Evolutionary conservation across 2,329 filamentous ascomycete genomes (phyloP), one percentile per base, ranked within the genome.

Genomic region (Pyricularia grisea): DNA sequence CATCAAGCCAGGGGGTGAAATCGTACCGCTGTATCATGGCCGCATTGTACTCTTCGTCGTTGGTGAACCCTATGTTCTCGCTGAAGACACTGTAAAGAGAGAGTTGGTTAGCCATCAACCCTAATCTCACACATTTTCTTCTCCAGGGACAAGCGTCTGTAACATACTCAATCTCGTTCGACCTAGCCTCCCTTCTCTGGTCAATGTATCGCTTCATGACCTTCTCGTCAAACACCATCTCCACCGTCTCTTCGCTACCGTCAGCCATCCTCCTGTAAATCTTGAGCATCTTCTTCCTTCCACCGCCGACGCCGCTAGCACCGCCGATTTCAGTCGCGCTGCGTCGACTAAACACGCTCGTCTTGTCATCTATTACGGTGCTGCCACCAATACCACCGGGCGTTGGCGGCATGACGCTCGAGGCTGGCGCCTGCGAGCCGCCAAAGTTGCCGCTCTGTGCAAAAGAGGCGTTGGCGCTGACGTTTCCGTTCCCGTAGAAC

Each of bases 161-260:
- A 63, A 85, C 89, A 75, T 84, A 93, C 87, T 92, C 91, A 79
- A 91, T 90, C 71, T 88, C 87, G 72, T 92, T 86, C 70, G 76
- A 85, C 72, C 93, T 88, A 71, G 88, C 84, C 72, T 90, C 87
- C 70, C 90, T 87, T 72, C 92, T 89, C 72, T 91, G 85, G 79
- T 92, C 93, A 76, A 92, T 86, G 77, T 99, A 99, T 77, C 94
- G 91, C 71, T 91, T 88, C 78, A 97, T 97, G 67, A 98, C 93
- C 67, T 92, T 89, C 1, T 91, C 88, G 77, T 98, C 93, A 73
- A 90, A 89, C 33, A 97, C 84, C 61, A 90, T 81, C 74, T 93
- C 87, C 67, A 68, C 67, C 55, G 60, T 27, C 31, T 68, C 67
- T 23, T 68, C 67, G 17, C 28, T 25, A 14, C 67, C 31, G 3